Percentiles rank a stretch among this genome's conserved stretches.
These are phyloP conservation scores for Podospora tetraspora DNA, from an alignment of 495 filamentous ascomycete species.

Conservation along the genomic window DNA sequence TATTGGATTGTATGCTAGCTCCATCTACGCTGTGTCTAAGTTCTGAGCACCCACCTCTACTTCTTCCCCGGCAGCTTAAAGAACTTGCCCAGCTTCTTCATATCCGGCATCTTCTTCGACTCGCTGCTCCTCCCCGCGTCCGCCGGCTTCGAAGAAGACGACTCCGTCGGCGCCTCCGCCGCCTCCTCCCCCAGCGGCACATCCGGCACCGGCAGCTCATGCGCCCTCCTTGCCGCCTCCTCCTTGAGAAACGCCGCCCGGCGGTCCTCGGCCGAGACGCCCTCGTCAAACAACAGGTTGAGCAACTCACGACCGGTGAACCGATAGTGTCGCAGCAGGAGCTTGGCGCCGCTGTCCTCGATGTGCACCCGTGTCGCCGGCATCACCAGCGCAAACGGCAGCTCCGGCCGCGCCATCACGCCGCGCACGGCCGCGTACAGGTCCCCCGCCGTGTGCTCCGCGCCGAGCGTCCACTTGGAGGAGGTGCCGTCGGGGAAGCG, in stretches of 20 bases:
- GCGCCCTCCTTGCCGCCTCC: slow-evolving; percentile 61
- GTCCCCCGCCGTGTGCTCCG: slow-evolving; percentile 54
- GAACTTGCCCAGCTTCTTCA: slow-evolving; percentile 63
- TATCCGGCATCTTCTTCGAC: slow-evolving; percentile 34
- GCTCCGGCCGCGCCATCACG: slow-evolving; percentile 42
- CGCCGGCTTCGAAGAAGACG: slow-evolving; percentile 32
- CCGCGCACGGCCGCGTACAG: slow-evolving; percentile 63
- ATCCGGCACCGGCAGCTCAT: slow-evolving; percentile 52
- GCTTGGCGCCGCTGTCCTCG: slow-evolving; percentile 33
- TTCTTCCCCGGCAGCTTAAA: slow-evolving; percentile 59
- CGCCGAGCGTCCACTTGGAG: slow-evolving; percentile 58
- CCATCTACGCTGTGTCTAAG: too few species aligned
- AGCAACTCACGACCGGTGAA: slow-evolving; percentile 66
- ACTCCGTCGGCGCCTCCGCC: slow-evolving; percentile 15
- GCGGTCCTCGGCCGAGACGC: slow-evolving; percentile 42
- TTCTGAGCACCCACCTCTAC: too few species aligned
- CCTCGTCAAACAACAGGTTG: slow-evolving; percentile 70
- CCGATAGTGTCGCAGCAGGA: slow-evolving; percentile 65
- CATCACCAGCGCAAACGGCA: slow-evolving; percentile 48
- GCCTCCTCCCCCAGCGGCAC: slow-evolving; percentile 42
- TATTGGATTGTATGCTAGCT: too few species aligned
- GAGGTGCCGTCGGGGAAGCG: slow-evolving; percentile 81
- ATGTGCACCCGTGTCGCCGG: slow-evolving; percentile 28
- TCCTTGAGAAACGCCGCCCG: slow-evolving; percentile 57
- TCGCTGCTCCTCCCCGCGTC: slow-evolving; percentile 46